phyloP scores from a whole-genome alignment of 73 alveolate species.

The Paramecium caudatum region DNA sequence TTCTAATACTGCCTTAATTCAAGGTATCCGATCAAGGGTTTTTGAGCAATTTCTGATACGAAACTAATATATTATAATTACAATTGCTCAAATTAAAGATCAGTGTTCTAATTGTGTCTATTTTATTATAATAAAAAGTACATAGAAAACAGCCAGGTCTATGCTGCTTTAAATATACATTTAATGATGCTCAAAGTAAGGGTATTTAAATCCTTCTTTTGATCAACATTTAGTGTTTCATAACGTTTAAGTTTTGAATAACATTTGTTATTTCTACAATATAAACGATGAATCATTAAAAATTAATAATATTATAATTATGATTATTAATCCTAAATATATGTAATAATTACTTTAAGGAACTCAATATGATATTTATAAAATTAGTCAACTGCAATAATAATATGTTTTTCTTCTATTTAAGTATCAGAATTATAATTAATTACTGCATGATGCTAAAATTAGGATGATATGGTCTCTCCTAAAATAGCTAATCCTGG shows the following conservation, averaged over 20 bases:
- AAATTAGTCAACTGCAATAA: slow-evolving; percentile 56
- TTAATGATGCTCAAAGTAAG: slow-evolving; percentile 55
- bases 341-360: neutral
- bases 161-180: slow-evolving; percentile 65
- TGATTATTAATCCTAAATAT: neutral
- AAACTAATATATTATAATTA: slow-evolving; percentile 70
- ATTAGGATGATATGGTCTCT: slow-evolving; percentile 34
- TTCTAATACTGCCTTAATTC: slow-evolving; percentile 44
- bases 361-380: slow-evolving; percentile 44
- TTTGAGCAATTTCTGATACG: slow-evolving; percentile 45
- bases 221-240: neutral
- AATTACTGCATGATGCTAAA: slow-evolving; percentile 24
- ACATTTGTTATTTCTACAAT: slow-evolving; percentile 51
- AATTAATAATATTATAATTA: slow-evolving; percentile 43
- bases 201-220: slow-evolving; percentile 9
- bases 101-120: slow-evolving; percentile 27
- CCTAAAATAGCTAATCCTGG: slow-evolving; percentile 23
- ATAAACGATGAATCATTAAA: slow-evolving; percentile 41
- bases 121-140: slow-evolving; percentile 21
- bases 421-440: slow-evolving; percentile 32
- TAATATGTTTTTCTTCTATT: slow-evolving; percentile 55
- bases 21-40: slow-evolving; percentile 44
- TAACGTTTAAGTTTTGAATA: slow-evolving; percentile 37
- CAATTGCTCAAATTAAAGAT: slow-evolving; percentile 48
- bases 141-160: slow-evolving; percentile 68